phyloP scores from a whole-genome alignment of 805 yeast species.

The Spathaspora passalidarum region DNA sequence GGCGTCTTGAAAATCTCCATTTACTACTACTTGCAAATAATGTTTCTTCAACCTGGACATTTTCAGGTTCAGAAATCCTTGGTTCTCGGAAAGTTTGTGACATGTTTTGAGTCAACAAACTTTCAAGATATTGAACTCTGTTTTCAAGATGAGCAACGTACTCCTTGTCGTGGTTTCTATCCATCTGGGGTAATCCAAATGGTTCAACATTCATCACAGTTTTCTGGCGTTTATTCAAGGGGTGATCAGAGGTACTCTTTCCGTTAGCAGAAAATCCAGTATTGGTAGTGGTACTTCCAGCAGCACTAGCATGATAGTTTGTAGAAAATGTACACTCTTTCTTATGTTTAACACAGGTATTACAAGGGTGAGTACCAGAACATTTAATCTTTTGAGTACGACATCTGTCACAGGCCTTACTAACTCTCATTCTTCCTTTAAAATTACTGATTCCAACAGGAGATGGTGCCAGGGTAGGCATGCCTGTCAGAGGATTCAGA shows the following conservation, averaged over 20 bases:
- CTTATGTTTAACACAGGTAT: conserved; percentile 39
- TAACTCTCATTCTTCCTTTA: conserved; percentile 37
- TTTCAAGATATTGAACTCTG: conserved; percentile 38
- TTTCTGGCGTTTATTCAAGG: conserved; percentile 11
- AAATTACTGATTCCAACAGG: neutral
- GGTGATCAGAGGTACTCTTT: conserved; percentile 2
- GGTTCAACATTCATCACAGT: conserved; percentile 11
- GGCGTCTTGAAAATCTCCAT: conserved; percentile 47
- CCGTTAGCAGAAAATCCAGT: neutral
- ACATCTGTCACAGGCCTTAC: conserved; percentile 56
- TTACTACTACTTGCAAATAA: conserved; percentile 32
- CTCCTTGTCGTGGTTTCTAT: conserved; percentile 10
- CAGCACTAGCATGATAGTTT: neutral
- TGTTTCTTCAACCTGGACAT: conserved; percentile 14
- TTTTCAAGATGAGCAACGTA: conserved; percentile 38
- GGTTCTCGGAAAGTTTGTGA: conserved; percentile 10
- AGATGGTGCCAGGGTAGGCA: neutral
- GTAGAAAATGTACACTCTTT: conserved; percentile 28
- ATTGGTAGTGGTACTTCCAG: neutral
- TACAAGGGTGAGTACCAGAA: conserved; percentile 51
- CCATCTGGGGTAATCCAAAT: conserved; percentile 19
- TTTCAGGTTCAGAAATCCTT: conserved; percentile 18
- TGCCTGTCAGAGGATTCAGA: neutral
- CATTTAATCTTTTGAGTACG: conserved; percentile 56
- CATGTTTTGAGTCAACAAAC: conserved; percentile 19